These are phyloP conservation scores for Blastocystis hominis DNA, from an alignment of 352 stramenopile genomes.

Conservation along the genomic window DNA sequence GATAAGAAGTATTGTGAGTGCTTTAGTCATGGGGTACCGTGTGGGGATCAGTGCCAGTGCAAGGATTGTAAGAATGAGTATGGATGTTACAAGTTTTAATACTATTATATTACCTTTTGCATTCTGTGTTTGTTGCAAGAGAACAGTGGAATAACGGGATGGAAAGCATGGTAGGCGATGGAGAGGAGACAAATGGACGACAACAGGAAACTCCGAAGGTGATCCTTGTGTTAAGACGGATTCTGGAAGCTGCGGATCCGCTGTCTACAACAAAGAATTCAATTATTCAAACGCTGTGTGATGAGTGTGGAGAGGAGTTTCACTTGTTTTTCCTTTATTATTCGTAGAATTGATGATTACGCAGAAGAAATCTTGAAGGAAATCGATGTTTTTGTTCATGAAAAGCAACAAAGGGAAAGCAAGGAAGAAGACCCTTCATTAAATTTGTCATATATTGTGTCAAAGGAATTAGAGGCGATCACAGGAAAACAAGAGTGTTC, in stretches of 20 bases:
- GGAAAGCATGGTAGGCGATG: neutral
- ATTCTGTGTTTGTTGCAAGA: neutral
- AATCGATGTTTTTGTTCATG: neutral
- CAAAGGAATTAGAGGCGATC: neutral
- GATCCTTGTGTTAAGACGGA: neutral
- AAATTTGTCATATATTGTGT: neutral
- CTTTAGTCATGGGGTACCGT: conserved; percentile 74
- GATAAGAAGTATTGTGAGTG: conserved; percentile 83
- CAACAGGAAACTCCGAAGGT: neutral
- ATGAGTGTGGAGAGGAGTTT: conserved; percentile 11
- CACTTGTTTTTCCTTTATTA: neutral
- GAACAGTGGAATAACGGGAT: neutral
- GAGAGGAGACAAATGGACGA: neutral
- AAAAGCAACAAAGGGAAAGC: neutral
- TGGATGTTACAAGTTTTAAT: neutral
- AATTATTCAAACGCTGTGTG: neutral
- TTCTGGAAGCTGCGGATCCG: neutral
- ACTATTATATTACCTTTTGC: neutral
- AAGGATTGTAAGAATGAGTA: conserved; percentile 71
- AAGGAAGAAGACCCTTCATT: neutral
- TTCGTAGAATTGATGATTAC: neutral
- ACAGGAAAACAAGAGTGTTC: conserved; percentile 1
- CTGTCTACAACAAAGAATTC: neutral
- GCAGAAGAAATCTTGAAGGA: neutral
- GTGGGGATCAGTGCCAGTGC: conserved; percentile 76